These are phyloP conservation scores for Neurospora sp. DNA, from an alignment of 495 filamentous ascomycete genomes.

Conservation along the genomic window DNA sequence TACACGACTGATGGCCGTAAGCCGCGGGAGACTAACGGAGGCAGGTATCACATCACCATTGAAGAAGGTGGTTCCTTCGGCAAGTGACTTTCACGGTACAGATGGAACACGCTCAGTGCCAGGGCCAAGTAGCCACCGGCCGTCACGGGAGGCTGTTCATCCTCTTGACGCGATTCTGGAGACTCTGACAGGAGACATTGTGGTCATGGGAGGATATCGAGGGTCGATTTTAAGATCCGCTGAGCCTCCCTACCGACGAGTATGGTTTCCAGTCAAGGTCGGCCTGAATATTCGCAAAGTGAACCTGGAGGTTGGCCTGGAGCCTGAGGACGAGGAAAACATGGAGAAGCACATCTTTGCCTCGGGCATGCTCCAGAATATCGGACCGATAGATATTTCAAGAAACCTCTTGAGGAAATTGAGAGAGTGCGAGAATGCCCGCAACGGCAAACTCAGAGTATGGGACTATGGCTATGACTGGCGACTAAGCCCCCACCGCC, in stretches of 20 bases:
- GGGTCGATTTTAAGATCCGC: slow-evolving; percentile 86
- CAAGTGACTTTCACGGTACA: slow-evolving; percentile 4
- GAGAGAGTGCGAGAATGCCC: slow-evolving; percentile 59
- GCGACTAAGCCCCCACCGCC: slow-evolving; percentile 74
- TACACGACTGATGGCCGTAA: slow-evolving; percentile 9
- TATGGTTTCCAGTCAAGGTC: slow-evolving; percentile 93
- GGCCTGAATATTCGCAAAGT: slow-evolving; percentile 87
- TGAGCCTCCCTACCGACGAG: slow-evolving; percentile 63
- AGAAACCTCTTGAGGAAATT: slow-evolving; percentile 70
- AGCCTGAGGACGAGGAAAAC: slow-evolving; percentile 73
- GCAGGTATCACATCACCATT: slow-evolving; percentile 29
- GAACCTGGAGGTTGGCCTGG: slow-evolving; percentile 78
- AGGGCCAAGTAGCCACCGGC: slow-evolving; percentile 9
- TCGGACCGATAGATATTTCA: slow-evolving; percentile 88
- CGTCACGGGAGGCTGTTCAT: slow-evolving; percentile 18
- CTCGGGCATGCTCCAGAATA: slow-evolving; percentile 77
- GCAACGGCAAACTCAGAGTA: slow-evolving; percentile 61
- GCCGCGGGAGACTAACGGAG: slow-evolving; percentile 7
- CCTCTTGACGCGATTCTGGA: slow-evolving; percentile 55
- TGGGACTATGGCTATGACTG: slow-evolving; percentile 95
- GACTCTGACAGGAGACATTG: slow-evolving; percentile 70
- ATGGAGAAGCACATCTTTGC: slow-evolving; percentile 75
- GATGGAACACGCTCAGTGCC: slow-evolving; percentile 4
- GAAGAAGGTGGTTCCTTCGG: slow-evolving; percentile 16
- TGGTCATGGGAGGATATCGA: slow-evolving; percentile 84